phyloP scores from a whole-genome alignment of 306 rosid species.

The Citrullus mucosospermus region DNA sequence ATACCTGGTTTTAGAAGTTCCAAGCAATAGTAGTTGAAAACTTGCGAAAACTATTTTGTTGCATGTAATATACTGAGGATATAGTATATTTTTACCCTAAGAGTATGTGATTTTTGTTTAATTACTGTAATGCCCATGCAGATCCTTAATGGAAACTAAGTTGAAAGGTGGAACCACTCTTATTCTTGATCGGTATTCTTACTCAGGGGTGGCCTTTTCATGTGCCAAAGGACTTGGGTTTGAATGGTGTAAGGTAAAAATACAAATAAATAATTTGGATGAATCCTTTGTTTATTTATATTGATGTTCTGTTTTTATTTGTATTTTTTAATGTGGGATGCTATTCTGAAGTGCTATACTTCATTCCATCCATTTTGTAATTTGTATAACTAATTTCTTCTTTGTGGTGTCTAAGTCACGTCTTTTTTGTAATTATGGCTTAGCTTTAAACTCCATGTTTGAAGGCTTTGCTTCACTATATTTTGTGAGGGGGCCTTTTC shows the following conservation, averaged over 20 bases:
- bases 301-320: background rate
- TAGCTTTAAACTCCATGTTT: background rate
- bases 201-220: constrained; percentile 95
- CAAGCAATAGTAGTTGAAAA: background rate
- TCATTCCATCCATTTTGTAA: background rate
- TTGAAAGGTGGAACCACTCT: constrained; percentile 73
- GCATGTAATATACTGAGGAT: background rate
- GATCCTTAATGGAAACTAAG: constrained; percentile 77
- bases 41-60: background rate
- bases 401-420: background rate
- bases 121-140: constrained; percentile 17
- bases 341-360: background rate
- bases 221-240: constrained; percentile 76
- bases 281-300: background rate
- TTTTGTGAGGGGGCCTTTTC: background rate
- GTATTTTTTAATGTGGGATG: background rate
- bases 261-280: background rate
- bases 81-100: background rate
- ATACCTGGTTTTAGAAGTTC: background rate
- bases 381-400: background rate
- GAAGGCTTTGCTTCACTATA: background rate
- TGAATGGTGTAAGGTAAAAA: constrained; percentile 85
- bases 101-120: background rate
- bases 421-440: background rate
- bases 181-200: constrained; percentile 91